Percentiles rank a stretch among this genome's conserved stretches.
Evolutionary conservation across 2,329 filamentous ascomycete species (phyloP).

Genomic region (Penicillium nordicum): DNA sequence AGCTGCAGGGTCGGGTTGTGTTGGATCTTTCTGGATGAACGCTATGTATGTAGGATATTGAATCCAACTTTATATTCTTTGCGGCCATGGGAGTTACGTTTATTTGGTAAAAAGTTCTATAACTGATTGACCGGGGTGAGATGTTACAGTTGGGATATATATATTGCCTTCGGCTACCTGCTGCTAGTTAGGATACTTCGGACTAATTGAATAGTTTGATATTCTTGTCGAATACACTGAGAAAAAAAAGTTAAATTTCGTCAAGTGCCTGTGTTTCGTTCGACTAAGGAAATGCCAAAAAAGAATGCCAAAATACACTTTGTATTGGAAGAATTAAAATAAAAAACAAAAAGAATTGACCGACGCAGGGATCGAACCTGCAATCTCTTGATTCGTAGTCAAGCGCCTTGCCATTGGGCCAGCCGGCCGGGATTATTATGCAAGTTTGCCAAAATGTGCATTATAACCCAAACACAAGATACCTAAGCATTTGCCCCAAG

Average conservation of each 20-base stretch:
- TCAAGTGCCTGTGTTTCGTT: too few relatives aligned
- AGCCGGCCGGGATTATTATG: slow-evolving; percentile 24
- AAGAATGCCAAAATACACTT: not conserved
- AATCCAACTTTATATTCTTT: not conserved
- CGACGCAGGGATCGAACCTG: slow-evolving; percentile 47
- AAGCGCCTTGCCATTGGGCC: slow-evolving; percentile 52
- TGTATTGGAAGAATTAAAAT: not conserved
- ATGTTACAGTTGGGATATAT: not conserved
- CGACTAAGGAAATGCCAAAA: too few relatives aligned
- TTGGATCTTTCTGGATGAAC: slow-evolving; percentile 36
- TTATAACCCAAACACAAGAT: not conserved
- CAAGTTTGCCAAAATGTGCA: too few relatives aligned
- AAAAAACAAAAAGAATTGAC: slow-evolving; percentile 27
- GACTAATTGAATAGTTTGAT: not conserved
- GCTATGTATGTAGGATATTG: not conserved
- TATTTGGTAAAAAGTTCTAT: not conserved
- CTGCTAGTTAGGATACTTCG: not conserved
- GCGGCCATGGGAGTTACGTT: accelerated
- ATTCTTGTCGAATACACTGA: too few relatives aligned
- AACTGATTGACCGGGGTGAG: accelerated
- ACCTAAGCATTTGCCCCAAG: too few relatives aligned
- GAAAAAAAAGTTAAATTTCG: too few relatives aligned
- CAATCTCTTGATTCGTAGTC: slow-evolving; percentile 54
- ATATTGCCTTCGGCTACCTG: not conserved
- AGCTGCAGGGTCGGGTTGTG: slow-evolving; percentile 47